Base-by-base conservation (phyloP, 2,329 filamentous ascomycete species). In the Chrysosporium queenslandicum region DNA sequence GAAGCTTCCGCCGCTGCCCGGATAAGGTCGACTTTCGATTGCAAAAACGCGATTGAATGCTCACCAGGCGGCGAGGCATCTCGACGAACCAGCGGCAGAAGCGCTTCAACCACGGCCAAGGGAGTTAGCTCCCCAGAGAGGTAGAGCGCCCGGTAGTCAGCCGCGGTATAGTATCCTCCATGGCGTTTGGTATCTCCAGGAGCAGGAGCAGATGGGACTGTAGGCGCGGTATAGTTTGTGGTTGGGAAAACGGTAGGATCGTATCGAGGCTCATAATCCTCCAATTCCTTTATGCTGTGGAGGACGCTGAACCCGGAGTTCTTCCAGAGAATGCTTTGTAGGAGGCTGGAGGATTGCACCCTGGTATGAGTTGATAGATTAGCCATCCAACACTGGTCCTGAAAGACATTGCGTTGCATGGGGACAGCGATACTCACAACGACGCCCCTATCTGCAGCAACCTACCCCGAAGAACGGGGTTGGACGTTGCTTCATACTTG, bases 101-200 rank as follows among this genome's bases (percentile, higher is more conserved):
- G 73, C 0, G 79, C 77, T 65, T 89, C 79, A 11, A 77, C 78
- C 1, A 95, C 85, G 56, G 83, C 78, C 0, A 80, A 74, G 0
- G 89, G 89, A 0, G 87, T 92, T 53, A 84, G 64, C 55, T 77
- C 72, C 47, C 86, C 85, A 4, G 79, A 79, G 56, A 76, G 77
- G 71, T 90, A 94, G 37, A 86, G 77, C 48, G 79, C 77, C 64
- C 88, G 83, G 64, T 89, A 95, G 69, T 95, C 87, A 11, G 78
- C 76, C 21, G 82, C 78, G 2, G 85, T 85, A 65, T 82, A 80
- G 69, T 86, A 87, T 41, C 78, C 14, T 46, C 50, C 23, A 6
- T 56, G 53, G 65, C 65, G 66, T 68, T 70, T 56, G 56, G 67
- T 51, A 37, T 63, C 54, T 6, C 62, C 62, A 4, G 66, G 55